phyloP scores from a whole-genome alignment of 2,329 filamentous ascomycete species.

The Aureobasidium sp. region DNA sequence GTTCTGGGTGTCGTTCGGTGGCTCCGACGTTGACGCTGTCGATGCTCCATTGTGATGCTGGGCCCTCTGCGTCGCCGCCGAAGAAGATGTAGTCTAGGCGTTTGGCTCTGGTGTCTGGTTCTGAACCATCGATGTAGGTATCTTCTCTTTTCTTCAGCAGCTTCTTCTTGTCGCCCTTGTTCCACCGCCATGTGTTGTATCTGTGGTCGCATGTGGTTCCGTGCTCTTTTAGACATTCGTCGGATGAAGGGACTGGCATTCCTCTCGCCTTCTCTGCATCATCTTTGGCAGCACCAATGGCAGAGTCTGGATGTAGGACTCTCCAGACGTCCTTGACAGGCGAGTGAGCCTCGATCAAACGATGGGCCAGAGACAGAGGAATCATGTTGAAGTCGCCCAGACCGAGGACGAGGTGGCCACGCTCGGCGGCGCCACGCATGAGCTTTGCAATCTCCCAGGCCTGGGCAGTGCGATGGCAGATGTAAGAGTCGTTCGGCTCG shows the following conservation, averaged over 20 bases:
- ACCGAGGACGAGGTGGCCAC: constrained; percentile 76
- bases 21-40: constrained; percentile 67
- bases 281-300: constrained; percentile 66
- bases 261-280: constrained; percentile 58
- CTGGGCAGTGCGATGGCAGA: constrained; percentile 84
- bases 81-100: constrained; percentile 93
- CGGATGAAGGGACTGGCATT: constrained; percentile 63
- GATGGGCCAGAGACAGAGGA: constrained; percentile 77
- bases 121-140: constrained; percentile 57
- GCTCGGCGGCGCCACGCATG: constrained; percentile 70
- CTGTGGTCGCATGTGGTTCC: constrained; percentile 81
- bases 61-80: constrained; percentile 33
- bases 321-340: constrained; percentile 81
- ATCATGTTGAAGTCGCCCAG: constrained; percentile 96
- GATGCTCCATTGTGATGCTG: constrained; percentile 57
- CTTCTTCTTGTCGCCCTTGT: constrained; percentile 59
- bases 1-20: constrained; percentile 69
- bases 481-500: constrained; percentile 74
- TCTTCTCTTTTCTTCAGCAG: constrained; percentile 56
- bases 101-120: constrained; percentile 68
- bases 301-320: constrained; percentile 73
- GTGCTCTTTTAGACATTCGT: constrained; percentile 71
- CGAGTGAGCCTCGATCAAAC: constrained; percentile 70
- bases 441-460: constrained; percentile 92
- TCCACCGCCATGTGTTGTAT: constrained; percentile 92